phyloP scores from a whole-genome alignment of 75 land plant genomes.

The Cunninghamia lanceolata region DNA sequence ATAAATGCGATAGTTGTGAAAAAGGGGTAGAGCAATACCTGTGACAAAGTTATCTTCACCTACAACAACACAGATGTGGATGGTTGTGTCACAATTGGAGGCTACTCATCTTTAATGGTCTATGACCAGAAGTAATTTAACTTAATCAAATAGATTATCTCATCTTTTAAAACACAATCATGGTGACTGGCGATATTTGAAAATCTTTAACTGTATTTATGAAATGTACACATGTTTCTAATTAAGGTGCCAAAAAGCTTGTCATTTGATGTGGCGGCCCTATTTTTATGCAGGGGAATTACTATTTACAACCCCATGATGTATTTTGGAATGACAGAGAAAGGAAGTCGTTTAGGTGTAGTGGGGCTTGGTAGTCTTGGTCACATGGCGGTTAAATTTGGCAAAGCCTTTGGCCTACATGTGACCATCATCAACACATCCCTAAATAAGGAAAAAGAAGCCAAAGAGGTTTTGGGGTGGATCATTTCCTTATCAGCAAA shows the following conservation, averaged over 20 bases:
- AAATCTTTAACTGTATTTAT: no score
- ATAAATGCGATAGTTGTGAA: conserved; percentile 43
- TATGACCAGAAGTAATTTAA: conserved; percentile 25
- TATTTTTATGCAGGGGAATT: conserved; percentile 72
- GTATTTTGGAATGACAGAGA: no score
- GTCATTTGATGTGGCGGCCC: conserved; percentile 57
- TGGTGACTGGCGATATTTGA: no score
- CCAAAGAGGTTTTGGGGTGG: no score
- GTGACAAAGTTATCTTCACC: conserved; percentile 31
- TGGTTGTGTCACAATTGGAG: conserved; percentile 64
- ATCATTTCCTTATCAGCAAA: conserved; percentile 56
- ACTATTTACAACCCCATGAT: no score
- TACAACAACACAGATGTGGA: conserved; percentile 42
- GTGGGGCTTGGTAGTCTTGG: no score
- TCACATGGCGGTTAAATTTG: no score
- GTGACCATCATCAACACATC: conserved; percentile 74
- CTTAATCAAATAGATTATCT: neutral
- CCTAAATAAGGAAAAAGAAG: conserved; percentile 53
- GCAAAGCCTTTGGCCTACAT: no score
- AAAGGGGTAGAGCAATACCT: conserved; percentile 55
- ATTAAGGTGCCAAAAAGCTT: no score
- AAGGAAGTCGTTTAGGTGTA: no score
- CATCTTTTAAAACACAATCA: no score
- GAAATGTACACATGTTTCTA: conserved; percentile 10
- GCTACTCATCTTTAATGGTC: conserved; percentile 62